These are phyloP conservation scores for Podospora tetraspora DNA, from an alignment of 495 filamentous ascomycete genomes.

Conservation along the genomic window DNA sequence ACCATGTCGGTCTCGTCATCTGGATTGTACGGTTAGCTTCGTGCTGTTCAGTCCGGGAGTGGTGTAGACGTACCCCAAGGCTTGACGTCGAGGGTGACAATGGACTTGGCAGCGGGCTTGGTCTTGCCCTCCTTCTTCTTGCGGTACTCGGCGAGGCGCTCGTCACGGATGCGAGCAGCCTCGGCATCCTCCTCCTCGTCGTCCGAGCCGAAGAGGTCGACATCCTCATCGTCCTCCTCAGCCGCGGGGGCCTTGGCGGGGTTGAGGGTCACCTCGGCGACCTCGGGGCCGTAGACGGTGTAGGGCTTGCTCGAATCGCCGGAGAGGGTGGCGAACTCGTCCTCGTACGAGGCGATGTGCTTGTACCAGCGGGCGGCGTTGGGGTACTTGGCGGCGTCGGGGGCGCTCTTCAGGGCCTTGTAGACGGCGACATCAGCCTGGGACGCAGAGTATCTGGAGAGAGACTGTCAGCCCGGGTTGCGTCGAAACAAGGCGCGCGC, in stretches of 20 bases:
- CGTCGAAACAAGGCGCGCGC: background rate
- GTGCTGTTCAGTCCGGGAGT: background rate
- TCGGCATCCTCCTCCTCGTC: slow-evolving; percentile 92
- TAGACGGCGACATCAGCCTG: slow-evolving; percentile 94
- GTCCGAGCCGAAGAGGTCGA: slow-evolving; percentile 82
- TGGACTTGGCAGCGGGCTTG: slow-evolving; percentile 88
- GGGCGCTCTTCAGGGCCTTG: slow-evolving; percentile 75
- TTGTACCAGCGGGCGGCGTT: slow-evolving; percentile 97
- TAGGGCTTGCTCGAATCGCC: slow-evolving; percentile 85
- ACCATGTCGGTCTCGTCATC: slow-evolving; percentile 92
- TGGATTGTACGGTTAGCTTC: slow-evolving; percentile 25
- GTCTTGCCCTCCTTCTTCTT: slow-evolving; percentile 93
- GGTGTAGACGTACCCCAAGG: slow-evolving; percentile 77
- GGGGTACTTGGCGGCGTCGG: slow-evolving; percentile 80
- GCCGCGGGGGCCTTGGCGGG: slow-evolving; percentile 75
- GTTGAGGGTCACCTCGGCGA: slow-evolving; percentile 65
- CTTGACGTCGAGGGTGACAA: slow-evolving; percentile 95
- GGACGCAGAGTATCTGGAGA: slow-evolving; percentile 67
- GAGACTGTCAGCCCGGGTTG: slow-evolving; percentile 7
- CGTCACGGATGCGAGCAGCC: slow-evolving; percentile 74
- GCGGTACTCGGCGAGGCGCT: slow-evolving; percentile 86
- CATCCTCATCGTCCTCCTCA: slow-evolving; percentile 67
- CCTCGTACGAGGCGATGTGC: slow-evolving; percentile 86
- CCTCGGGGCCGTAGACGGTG: slow-evolving; percentile 89
- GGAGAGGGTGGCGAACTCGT: slow-evolving; percentile 83